Evolutionary conservation across 257 asterid genomes (phyloP).

Genomic region (Echium plantagineum): DNA sequence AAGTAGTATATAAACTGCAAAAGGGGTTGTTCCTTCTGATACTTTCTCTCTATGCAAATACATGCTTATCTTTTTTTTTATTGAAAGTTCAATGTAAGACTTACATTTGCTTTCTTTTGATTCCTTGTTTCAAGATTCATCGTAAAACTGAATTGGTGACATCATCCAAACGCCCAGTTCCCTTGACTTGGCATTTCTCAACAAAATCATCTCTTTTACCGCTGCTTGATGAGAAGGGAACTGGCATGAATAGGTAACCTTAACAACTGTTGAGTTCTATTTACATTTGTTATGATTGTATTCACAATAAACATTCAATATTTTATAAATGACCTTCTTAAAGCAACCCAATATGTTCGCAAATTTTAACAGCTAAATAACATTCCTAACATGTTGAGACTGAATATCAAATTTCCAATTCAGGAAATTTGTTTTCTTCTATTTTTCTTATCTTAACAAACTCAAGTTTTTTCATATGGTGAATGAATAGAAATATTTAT

Average conservation of each 20-base stretch:
- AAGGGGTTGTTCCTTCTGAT: no score
- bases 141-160: conserved; percentile 94
- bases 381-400: no score
- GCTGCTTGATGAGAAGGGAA: conserved; percentile 92
- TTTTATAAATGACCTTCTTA: background rate
- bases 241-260: conserved; percentile 79
- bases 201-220: conserved; percentile 69
- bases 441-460: no score
- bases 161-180: conserved; percentile 92
- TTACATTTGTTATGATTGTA: background rate
- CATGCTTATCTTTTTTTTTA: background rate
- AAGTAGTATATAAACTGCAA: no score
- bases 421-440: no score
- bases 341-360: background rate
- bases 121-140: conserved; percentile 57
- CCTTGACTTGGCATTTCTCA: conserved; percentile 92
- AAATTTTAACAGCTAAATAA: no score
- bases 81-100: background rate
- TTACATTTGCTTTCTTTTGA: conserved; percentile 10
- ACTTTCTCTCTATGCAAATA: no score
- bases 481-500: no score
- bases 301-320: background rate
- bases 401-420: no score
- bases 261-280: conserved; percentile 5
- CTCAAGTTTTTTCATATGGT: no score